phyloP scores from a whole-genome alignment of 208 protist genomes.

The Leishmania amazonensis region DNA sequence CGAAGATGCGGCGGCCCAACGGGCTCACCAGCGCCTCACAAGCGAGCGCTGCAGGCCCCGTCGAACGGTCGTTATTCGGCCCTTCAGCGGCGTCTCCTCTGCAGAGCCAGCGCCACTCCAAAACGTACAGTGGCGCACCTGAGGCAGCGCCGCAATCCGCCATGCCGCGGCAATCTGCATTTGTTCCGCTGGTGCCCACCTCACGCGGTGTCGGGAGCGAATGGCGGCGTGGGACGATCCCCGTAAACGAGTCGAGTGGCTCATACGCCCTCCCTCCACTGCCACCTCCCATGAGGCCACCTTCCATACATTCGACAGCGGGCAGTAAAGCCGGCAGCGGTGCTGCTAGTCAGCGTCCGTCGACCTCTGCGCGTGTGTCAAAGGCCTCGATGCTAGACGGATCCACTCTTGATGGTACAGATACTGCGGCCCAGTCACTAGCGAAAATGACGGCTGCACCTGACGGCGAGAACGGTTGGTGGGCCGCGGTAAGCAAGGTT shows the following conservation, averaged over 20 bases:
- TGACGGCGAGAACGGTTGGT: conserved; percentile 21
- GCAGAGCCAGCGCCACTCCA: background rate
- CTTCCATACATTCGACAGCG: background rate
- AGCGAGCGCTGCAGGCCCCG: background rate
- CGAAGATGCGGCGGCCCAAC: background rate
- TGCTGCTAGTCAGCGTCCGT: background rate
- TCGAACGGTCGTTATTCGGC: background rate
- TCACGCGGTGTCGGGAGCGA: conserved; percentile 2
- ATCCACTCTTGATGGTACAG: background rate
- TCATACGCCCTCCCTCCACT: background rate
- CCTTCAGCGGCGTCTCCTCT: background rate
- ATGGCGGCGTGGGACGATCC: background rate
- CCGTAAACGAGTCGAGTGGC: background rate
- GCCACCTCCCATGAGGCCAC: conserved; percentile 11
- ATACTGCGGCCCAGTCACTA: background rate
- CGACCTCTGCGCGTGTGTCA: background rate
- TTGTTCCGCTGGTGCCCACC: conserved; percentile 11
- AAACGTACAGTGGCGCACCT: background rate
- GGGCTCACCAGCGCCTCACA: background rate
- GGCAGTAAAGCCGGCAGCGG: conserved; percentile 17
- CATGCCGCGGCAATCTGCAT: background rate
- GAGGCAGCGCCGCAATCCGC: background rate
- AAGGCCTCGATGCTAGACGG: background rate
- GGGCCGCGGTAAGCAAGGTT: conserved; percentile 16
- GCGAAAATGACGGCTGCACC: background rate